These are phyloP conservation scores for Pseudogymnoascus verrucosus DNA, from an alignment of 2,329 filamentous ascomycete species.

Conservation along the genomic window DNA sequence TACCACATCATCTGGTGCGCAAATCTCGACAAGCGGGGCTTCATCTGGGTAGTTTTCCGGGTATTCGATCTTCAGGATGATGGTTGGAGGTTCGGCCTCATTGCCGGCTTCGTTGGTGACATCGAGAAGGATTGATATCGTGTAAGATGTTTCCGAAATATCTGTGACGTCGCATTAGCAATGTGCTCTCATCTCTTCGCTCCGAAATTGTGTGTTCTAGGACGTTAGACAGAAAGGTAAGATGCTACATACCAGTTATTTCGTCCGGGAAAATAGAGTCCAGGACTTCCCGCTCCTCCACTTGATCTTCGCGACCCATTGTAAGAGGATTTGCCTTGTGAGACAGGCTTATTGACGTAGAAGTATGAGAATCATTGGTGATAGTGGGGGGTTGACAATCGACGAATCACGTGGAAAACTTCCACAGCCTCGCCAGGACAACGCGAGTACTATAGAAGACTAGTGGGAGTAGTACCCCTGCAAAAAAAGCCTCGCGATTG, in stretches of 20 bases:
- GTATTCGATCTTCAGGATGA: slow-evolving; percentile 81
- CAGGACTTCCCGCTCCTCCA: slow-evolving; percentile 94
- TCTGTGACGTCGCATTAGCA: slow-evolving; percentile 37
- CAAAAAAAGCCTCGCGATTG: slow-evolving; percentile 10
- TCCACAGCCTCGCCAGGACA: slow-evolving; percentile 3
- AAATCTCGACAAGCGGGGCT: slow-evolving; percentile 73
- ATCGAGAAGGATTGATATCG: slow-evolving; percentile 79
- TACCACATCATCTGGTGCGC: slow-evolving; percentile 59
- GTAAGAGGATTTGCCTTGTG: slow-evolving; percentile 16
- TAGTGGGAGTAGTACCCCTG: slow-evolving; percentile 3
- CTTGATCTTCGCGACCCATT: slow-evolving; percentile 77
- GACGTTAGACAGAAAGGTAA: slow-evolving; percentile 6
- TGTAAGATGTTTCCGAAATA: slow-evolving; percentile 82
- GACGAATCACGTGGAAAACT: slow-evolving; percentile 1
- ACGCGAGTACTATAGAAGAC: not conserved
- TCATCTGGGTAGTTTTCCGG: slow-evolving; percentile 87
- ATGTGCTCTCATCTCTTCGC: not conserved
- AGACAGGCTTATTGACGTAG: slow-evolving; percentile 6
- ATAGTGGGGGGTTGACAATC: slow-evolving; percentile 7
- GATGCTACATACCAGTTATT: slow-evolving; percentile 62
- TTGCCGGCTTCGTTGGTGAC: slow-evolving; percentile 58
- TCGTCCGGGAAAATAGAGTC: slow-evolving; percentile 98
- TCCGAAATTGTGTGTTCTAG: not conserved
- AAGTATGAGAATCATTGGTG: slow-evolving; percentile 8
- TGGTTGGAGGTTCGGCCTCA: slow-evolving; percentile 55